Percentiles rank a stretch among this genome's conserved stretches.
These are phyloP conservation scores for Dovyalis caffra DNA, from an alignment of 345 rosid species.

Conservation along the genomic window DNA sequence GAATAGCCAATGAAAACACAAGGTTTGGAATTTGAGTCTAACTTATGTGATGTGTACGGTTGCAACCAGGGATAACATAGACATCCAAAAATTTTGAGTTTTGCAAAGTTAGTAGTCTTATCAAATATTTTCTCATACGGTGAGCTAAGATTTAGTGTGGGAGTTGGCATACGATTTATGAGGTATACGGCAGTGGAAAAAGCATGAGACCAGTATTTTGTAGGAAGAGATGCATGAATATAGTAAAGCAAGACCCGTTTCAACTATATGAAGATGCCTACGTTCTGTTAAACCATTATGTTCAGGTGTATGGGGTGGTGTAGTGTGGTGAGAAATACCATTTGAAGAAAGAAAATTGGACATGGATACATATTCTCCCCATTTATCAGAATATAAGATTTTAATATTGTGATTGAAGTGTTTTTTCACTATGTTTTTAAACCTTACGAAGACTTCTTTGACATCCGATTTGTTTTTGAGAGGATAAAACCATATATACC, in stretches of 20 bases:
- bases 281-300: neutral
- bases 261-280: neutral
- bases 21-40: neutral
- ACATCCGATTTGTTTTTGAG: neutral
- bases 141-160: neutral
- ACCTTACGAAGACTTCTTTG: too few relatives aligned
- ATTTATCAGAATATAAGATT: too few relatives aligned
- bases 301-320: neutral
- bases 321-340: neutral
- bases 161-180: neutral
- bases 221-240: fast-evolving
- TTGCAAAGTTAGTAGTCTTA: fast-evolving
- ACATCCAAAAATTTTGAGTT: neutral
- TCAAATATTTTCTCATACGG: too few relatives aligned
- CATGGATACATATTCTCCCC: neutral
- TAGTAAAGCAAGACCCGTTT: neutral
- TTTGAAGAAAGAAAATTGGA: too few relatives aligned
- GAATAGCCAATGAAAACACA: neutral
- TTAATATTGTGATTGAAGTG: too few relatives aligned
- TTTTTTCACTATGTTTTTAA: too few relatives aligned
- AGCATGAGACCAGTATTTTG: fast-evolving
- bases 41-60: neutral
- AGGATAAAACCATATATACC: neutral
- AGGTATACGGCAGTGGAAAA: too few relatives aligned
- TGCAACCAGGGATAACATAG: neutral